phyloP scores from a whole-genome alignment of 768 basidiomycete species.

The Crassisporium funariophilum region DNA sequence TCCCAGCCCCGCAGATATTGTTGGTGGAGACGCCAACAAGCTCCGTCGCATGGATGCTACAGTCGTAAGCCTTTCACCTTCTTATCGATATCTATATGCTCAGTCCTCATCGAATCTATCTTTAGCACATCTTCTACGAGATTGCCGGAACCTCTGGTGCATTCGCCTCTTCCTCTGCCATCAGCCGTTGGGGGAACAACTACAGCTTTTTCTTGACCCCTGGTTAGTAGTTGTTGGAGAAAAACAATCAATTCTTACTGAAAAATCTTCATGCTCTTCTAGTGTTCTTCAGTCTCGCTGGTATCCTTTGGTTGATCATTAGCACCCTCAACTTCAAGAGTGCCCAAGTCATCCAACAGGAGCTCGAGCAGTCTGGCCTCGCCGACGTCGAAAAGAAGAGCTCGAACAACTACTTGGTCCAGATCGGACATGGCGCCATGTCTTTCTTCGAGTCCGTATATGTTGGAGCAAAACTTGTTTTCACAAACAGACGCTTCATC shows the following conservation, averaged over 20 bases:
- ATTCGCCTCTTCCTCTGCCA: slow-evolving; percentile 31
- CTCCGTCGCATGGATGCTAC: slow-evolving; percentile 35
- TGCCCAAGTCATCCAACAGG: slow-evolving; percentile 14
- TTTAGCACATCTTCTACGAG: slow-evolving; percentile 34
- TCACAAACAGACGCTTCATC: slow-evolving; percentile 28
- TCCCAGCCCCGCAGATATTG: slow-evolving; percentile 34
- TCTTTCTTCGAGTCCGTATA: slow-evolving; percentile 30
- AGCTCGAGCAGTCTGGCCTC: slow-evolving; percentile 24
- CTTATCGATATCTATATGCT: background rate
- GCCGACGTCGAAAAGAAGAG: slow-evolving; percentile 20
- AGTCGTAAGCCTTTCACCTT: slow-evolving; percentile 20
- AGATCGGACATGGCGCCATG: slow-evolving; percentile 20
- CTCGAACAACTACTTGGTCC: slow-evolving; percentile 23
- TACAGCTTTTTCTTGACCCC: slow-evolving; percentile 36
- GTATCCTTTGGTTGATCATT: slow-evolving; percentile 28
- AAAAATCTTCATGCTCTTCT: background rate
- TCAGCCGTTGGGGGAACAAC: slow-evolving; percentile 34
- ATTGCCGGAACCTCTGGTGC: slow-evolving; percentile 33
- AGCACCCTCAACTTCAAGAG: slow-evolving; percentile 26
- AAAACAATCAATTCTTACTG: too few species aligned
- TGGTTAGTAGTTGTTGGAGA: slow-evolving; percentile 11
- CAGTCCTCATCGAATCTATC: background rate
- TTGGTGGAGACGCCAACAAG: slow-evolving; percentile 33
- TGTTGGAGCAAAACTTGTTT: slow-evolving; percentile 29
- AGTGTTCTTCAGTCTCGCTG: slow-evolving; percentile 32